Evolutionary conservation across 805 yeast species (phyloP).

Genomic region (Torulaspora maleeae): DNA sequence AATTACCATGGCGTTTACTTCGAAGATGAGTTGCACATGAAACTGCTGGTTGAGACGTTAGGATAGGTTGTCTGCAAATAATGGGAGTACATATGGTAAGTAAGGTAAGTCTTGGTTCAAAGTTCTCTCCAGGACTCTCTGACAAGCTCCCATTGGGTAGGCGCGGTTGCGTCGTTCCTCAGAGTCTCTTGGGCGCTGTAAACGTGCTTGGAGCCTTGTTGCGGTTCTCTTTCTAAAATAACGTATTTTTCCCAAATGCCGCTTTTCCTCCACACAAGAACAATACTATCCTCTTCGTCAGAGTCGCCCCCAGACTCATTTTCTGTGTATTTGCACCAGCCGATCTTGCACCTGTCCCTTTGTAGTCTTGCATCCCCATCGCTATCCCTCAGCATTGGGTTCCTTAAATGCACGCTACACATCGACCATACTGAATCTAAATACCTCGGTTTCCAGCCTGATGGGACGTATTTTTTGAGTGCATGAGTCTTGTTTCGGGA

Average conservation of each 20-base stretch:
- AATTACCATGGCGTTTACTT: slow-evolving; percentile 45
- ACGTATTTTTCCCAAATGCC: slow-evolving; percentile 85
- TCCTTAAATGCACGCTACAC: slow-evolving; percentile 57
- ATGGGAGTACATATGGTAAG: neutral
- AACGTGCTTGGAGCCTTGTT: slow-evolving; percentile 9
- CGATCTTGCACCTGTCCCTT: slow-evolving; percentile 31
- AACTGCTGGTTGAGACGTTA: slow-evolving; percentile 24
- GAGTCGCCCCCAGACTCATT: slow-evolving; percentile 29
- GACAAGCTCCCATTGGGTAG: slow-evolving; percentile 50
- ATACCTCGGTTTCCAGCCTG: slow-evolving; percentile 58
- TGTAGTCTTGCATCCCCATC: slow-evolving; percentile 24
- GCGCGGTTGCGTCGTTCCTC: slow-evolving; percentile 12
- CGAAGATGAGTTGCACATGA: slow-evolving; percentile 16
- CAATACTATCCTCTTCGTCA: slow-evolving; percentile 53
- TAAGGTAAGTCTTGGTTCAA: slow-evolving; percentile 27
- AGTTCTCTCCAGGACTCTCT: slow-evolving; percentile 64
- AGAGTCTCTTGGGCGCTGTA: slow-evolving; percentile 23
- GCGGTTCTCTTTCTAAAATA: slow-evolving; percentile 49
- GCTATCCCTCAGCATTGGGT: slow-evolving; percentile 24
- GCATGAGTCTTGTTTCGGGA: slow-evolving; percentile 53
- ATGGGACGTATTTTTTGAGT: slow-evolving; percentile 51
- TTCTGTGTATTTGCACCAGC: slow-evolving; percentile 26
- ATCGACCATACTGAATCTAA: slow-evolving; percentile 86
- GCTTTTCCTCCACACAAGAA: slow-evolving; percentile 68
- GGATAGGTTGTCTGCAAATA: neutral